Conservation (phyloP, 208 protist genomes). For the Crithidia mellificae region DNA sequence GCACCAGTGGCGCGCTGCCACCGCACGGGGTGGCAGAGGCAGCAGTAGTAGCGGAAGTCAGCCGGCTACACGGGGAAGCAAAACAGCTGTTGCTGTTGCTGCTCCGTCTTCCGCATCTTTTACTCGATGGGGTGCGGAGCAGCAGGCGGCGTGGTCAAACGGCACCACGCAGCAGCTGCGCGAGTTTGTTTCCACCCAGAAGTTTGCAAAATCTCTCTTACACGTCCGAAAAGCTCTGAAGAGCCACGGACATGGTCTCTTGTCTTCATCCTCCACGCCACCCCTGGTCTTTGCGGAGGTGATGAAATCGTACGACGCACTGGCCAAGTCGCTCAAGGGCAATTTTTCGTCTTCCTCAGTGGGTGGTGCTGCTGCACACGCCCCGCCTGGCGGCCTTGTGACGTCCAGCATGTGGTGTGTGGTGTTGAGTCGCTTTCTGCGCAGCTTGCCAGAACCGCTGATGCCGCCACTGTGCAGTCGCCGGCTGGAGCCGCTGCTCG, state of each 20-base stretch:
- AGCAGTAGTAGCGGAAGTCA: background rate
- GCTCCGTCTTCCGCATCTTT: background rate
- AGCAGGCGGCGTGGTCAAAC: slow-evolving; percentile 17
- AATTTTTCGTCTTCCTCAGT: background rate
- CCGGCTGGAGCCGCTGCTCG: slow-evolving; percentile 39
- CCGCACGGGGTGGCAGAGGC: background rate
- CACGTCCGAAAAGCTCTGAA: background rate
- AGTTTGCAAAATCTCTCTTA: slow-evolving; percentile 17
- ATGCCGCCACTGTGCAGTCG: slow-evolving; percentile 48
- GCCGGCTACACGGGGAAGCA: background rate
- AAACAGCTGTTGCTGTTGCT: background rate
- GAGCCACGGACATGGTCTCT: background rate
- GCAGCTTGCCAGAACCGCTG: slow-evolving; percentile 47
- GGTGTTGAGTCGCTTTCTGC: slow-evolving; percentile 38
- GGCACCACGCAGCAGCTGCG: slow-evolving; percentile 10
- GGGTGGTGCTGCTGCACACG: too few relatives aligned
- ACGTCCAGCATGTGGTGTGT: slow-evolving; percentile 31
- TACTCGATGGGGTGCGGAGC: slow-evolving; percentile 3
- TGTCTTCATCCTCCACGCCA: slow-evolving; percentile 1
- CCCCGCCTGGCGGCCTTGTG: background rate
- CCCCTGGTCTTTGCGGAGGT: slow-evolving; percentile 17
- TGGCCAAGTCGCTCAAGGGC: background rate
- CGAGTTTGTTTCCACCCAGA: slow-evolving; percentile 11
- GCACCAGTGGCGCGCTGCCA: slow-evolving; percentile 33
- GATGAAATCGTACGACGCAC: slow-evolving; percentile 10